Conservation (phyloP, 306 rosid genomes). For the Citrullus colocynthis region DNA sequence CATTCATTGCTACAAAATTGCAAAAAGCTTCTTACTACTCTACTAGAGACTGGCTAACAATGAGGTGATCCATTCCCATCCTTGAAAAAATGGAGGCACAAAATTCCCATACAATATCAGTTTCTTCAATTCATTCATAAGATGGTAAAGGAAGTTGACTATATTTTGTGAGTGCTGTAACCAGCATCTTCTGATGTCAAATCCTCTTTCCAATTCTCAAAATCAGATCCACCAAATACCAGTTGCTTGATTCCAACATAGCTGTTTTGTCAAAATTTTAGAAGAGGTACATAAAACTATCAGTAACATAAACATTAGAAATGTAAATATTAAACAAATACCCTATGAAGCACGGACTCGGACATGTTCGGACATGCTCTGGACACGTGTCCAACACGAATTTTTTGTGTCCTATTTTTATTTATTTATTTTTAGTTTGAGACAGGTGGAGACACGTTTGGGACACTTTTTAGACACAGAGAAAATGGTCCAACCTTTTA, state of each 20-base stretch:
- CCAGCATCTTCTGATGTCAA: slow-evolving; percentile 68
- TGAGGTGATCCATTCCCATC: background rate
- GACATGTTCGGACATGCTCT: no score
- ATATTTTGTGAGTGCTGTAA: slow-evolving; percentile 55
- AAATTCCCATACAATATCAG: background rate
- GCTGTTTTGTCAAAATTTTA: slow-evolving; percentile 18
- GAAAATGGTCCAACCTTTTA: no score
- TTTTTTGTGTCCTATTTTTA: no score
- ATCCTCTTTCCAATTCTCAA: slow-evolving; percentile 81
- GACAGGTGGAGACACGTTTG: no score
- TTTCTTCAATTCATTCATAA: background rate
- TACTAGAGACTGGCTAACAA: background rate
- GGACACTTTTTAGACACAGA: no score
- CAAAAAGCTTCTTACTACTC: background rate
- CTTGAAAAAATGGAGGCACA: background rate
- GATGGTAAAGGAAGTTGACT: background rate
- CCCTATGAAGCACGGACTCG: no score
- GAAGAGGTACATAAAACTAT: background rate
- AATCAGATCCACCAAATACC: slow-evolving; percentile 67
- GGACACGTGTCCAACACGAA: no score
- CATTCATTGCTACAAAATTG: background rate
- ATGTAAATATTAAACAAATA: background rate
- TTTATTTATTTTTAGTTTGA: no score
- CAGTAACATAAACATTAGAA: background rate
- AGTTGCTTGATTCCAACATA: slow-evolving; percentile 76